These are phyloP conservation scores for Terfezia claveryi DNA, from an alignment of 495 filamentous ascomycete species.

Conservation along the genomic window DNA sequence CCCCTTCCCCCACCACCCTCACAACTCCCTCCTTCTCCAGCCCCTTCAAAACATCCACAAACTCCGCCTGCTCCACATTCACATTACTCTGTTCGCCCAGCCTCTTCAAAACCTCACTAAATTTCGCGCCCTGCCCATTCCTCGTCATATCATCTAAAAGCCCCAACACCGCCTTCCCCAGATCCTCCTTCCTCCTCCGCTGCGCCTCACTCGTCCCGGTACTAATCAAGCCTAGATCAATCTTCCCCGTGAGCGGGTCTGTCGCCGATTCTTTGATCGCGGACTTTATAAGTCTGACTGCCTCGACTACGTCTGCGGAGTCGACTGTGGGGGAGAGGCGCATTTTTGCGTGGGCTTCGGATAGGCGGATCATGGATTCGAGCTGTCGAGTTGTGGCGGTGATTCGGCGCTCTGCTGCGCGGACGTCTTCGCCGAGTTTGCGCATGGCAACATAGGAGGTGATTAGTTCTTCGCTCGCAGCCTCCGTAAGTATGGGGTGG, in stretches of 20 bases:
- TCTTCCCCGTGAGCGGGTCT: slow-evolving; percentile 70
- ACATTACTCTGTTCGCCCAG: slow-evolving; percentile 56
- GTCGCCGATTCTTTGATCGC: slow-evolving; percentile 96
- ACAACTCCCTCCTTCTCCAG: slow-evolving; percentile 71
- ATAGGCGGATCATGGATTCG: slow-evolving; percentile 90
- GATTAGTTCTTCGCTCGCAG: slow-evolving; percentile 59
- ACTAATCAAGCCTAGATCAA: slow-evolving; percentile 88
- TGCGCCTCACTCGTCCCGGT: slow-evolving; percentile 77
- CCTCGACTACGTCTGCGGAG: slow-evolving; percentile 65
- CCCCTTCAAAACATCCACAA: slow-evolving; percentile 51
- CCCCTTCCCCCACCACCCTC: slow-evolving; percentile 64
- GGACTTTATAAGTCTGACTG: slow-evolving; percentile 71
- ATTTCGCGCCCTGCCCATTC: slow-evolving; percentile 43
- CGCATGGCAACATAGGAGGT: slow-evolving; percentile 88
- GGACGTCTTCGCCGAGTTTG: slow-evolving; percentile 83
- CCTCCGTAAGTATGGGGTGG: slow-evolving; percentile 56
- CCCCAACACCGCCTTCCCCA: slow-evolving; percentile 56
- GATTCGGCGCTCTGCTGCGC: slow-evolving; percentile 80
- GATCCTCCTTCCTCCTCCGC: slow-evolving; percentile 51
- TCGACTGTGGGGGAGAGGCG: slow-evolving; percentile 57
- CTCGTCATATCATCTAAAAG: slow-evolving; percentile 56
- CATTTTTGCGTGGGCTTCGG: slow-evolving; percentile 97
- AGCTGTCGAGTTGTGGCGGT: slow-evolving; percentile 91
- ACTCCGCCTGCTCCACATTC: slow-evolving; percentile 51
- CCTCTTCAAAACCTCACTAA: slow-evolving; percentile 48